Base-by-base conservation (phyloP, 2,329 filamentous ascomycete species). In the Periconia macrospinosa region DNA sequence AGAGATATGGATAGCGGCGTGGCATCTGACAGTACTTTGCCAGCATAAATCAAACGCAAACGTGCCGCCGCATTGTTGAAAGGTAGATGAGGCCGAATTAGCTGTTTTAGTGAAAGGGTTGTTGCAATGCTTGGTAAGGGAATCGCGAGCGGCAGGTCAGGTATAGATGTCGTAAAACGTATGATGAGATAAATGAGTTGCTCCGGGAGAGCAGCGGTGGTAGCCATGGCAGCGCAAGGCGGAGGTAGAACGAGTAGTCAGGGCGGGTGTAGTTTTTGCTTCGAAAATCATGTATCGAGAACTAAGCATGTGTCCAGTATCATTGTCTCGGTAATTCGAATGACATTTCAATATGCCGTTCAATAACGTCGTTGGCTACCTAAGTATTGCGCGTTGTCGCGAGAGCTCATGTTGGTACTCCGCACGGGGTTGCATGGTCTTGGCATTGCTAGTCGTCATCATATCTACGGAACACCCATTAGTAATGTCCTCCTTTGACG, bases 41-140 rank as follows among this genome's bases (percentile, higher is more conserved):
- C 94, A 47, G 90, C 85, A 73, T 96, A 87, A 71, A 97, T 97
- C 59, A 99, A 86, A 55, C 93, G 91, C 30, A 97, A 84, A 35
- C 91, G 88, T 57, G 85, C 86, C 41, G 83, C 79, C 14, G 86
- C 83, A 58, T 86, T 81, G 33, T 83, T 76, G 33, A 78, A 68
- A 6, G 87, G 81, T 19, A 97, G 84, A 44, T 88, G 83, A 9
- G 80, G 75, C 61, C 94, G 91, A 69, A 97, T 90, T 48, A 89
- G 81, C 64, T 89, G 87, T 74, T 96, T 96, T 53, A 97, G 83
- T 1, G 88, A 85, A 51, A 91, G 83, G 50, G 91, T 84, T 41
- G 91, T 91, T 11, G 88, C 92, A 30, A 81, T 79, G 45, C 80
- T 74, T 0, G 92, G 90, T 6, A 81, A 77, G 46, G 85, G 74